phyloP scores from a whole-genome alignment of 306 rosid genomes.

The Lathyrus aphaca region DNA sequence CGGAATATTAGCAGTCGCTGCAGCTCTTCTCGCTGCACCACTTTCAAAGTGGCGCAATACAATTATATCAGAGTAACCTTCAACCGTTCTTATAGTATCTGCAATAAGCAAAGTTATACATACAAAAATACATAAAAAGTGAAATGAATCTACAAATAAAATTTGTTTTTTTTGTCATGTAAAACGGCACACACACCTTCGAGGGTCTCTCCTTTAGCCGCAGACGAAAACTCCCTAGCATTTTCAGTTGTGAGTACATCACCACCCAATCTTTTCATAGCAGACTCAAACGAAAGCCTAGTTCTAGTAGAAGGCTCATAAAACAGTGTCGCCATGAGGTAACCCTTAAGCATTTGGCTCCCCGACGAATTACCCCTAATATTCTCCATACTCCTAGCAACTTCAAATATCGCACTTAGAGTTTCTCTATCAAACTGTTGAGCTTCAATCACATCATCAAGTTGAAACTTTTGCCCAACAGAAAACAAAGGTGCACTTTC shows the following conservation, averaged over 20 bases:
- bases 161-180: neutral
- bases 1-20: slow-evolving; percentile 78
- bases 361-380: slow-evolving; percentile 64
- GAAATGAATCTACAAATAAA: slow-evolving; percentile 18
- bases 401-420: slow-evolving; percentile 71
- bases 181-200: slow-evolving; percentile 54
- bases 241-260: slow-evolving; percentile 95
- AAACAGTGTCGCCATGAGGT: slow-evolving; percentile 95
- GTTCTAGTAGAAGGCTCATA: slow-evolving; percentile 97
- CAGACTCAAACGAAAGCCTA: slow-evolving; percentile 95
- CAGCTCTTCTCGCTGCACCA: slow-evolving; percentile 94
- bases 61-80: slow-evolving; percentile 90
- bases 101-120: slow-evolving; percentile 42
- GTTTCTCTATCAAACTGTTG: slow-evolving; percentile 79
- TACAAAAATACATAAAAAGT: slow-evolving; percentile 8
- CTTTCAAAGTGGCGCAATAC: slow-evolving; percentile 95
- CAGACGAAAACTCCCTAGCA: slow-evolving; percentile 94
- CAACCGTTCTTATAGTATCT: slow-evolving; percentile 88
- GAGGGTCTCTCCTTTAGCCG: slow-evolving; percentile 94
- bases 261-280: slow-evolving; percentile 96
- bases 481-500: slow-evolving; percentile 54
- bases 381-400: slow-evolving; percentile 81
- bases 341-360: slow-evolving; percentile 80
- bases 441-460: slow-evolving; percentile 84
- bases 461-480: slow-evolving; percentile 63